phyloP scores from a whole-genome alignment of 106 monocot genomes.

The Triglochin maritima region DNA sequence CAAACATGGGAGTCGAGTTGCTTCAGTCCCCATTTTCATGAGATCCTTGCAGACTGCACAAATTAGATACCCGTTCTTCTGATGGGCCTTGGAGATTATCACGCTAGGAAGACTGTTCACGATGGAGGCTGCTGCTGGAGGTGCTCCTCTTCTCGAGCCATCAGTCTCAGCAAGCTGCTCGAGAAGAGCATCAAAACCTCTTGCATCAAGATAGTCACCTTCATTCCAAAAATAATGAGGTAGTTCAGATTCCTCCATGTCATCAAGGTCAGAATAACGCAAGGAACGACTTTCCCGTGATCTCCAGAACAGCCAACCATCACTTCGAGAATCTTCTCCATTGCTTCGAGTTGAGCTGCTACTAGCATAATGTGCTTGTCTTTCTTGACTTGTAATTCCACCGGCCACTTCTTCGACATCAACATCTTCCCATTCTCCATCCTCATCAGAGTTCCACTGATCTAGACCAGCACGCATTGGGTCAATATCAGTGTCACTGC shows the following conservation, averaged over 20 bases:
- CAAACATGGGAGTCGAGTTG: constrained; percentile 52
- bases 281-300: background rate
- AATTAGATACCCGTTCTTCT: constrained; percentile 36
- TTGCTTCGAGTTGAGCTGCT: constrained; percentile 18
- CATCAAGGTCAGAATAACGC: constrained; percentile 17
- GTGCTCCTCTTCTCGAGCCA: constrained; percentile 59
- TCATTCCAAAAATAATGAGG: constrained; percentile 21
- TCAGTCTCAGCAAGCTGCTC: constrained; percentile 65
- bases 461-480: constrained; percentile 77
- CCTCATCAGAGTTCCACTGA: constrained; percentile 51
- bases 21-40: constrained; percentile 25
- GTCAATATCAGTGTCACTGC: constrained; percentile 59
- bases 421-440: constrained; percentile 15
- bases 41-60: constrained; percentile 87
- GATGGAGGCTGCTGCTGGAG: constrained; percentile 46
- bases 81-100: constrained; percentile 42
- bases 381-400: constrained; percentile 10
- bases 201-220: constrained; percentile 55
- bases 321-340: constrained; percentile 14
- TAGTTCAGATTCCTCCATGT: constrained; percentile 26
- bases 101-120: constrained; percentile 47
- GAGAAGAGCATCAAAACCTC: constrained; percentile 55
- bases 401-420: constrained; percentile 16
- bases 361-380: constrained; percentile 11
- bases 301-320: constrained; percentile 18